Base-by-base conservation (phyloP, 2,329 filamentous ascomycete species). In the Huntiella abstrusa region DNA sequence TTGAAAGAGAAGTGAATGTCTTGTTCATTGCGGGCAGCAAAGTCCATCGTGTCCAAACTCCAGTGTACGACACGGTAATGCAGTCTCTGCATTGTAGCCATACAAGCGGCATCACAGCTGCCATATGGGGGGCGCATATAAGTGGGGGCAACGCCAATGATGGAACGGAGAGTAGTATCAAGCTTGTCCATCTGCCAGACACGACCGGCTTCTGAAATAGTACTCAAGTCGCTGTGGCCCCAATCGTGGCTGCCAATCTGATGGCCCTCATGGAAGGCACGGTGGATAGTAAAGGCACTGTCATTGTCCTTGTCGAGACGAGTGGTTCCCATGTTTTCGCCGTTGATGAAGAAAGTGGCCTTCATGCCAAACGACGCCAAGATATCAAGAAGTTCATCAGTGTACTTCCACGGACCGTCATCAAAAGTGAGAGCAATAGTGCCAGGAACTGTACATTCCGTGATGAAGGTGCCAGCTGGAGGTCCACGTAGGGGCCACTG, bases 1-100 rank as follows among this genome's bases (percentile, higher is more conserved):
- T 59, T 54, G 51, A 71, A 64, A 46, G 64, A 66, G 22, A 60
- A 55, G 49, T 64, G 59, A 52, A 75, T 73, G 51, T 65, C 63
- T 37, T 65, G 58, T 2, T 70, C 63, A 6, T 59, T 60, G 48
- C 67, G 62, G 52, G 73, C 67, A 53, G 70, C 61, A 54, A 72
- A 77, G 57, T 77, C 74, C 51, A 75, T 69, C 12, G 74, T 77
- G 55, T 78, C 73, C 10, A 77, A 57, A 54, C 75, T 68, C 52
- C 69, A 71, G 54, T 69, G 70, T 49, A 69, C 62, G 51, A 74
- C 57, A 54, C 75, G 70, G 57, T 76, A 77, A 36, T 67, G 69
- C 22, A 74, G 55, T 17, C 52, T 52, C 2, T 52, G 55, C 53
- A 67, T 53, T 28, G 60, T 54, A 3, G 53, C 51, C 37, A 60